These are phyloP conservation scores for Umbelopsis ramanniana DNA, from an alignment of 192 early-diverging fungal genomes.

Conservation along the genomic window DNA sequence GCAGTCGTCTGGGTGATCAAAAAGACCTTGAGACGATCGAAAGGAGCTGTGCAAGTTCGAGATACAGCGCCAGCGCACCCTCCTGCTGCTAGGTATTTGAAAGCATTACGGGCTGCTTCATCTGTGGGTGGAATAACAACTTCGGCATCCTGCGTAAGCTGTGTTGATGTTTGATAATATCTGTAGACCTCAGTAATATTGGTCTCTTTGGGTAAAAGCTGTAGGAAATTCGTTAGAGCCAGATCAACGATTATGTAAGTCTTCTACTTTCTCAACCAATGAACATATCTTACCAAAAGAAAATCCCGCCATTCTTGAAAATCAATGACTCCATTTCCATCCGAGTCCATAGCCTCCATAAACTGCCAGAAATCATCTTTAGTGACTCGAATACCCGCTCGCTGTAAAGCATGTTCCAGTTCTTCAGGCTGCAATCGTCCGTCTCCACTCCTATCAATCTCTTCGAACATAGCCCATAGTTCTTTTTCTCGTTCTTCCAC, in stretches of 20 bases:
- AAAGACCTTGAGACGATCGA: conserved; percentile 75
- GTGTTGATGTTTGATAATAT: conserved; percentile 62
- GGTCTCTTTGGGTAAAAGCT: conserved; percentile 64
- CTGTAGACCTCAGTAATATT: conserved; percentile 66
- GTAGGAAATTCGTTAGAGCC: conserved; percentile 35
- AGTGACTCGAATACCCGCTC: conserved; percentile 64
- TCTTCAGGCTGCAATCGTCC: conserved; percentile 59
- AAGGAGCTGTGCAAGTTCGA: conserved; percentile 72
- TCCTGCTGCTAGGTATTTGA: conserved; percentile 71
- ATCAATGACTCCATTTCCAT: conserved; percentile 66
- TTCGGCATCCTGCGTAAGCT: conserved; percentile 72
- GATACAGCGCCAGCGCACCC: conserved; percentile 75
- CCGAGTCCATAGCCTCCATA: conserved; percentile 64
- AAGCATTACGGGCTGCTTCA: conserved; percentile 46
- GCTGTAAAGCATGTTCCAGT: conserved; percentile 54
- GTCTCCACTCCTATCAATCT: conserved; percentile 67
- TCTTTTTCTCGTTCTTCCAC: conserved; percentile 69
- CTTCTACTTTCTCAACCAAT: background rate
- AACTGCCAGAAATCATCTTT: conserved; percentile 64
- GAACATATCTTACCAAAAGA: conserved; percentile 45
- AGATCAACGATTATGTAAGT: background rate
- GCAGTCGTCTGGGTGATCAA: conserved; percentile 48
- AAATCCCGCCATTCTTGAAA: conserved; percentile 73
- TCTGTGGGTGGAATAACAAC: conserved; percentile 61
- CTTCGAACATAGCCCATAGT: conserved; percentile 62